A percentile compares a stretch with the other conserved stretches of the same genome.
phyloP scores from a whole-genome alignment of 2,329 filamentous ascomycete genomes.

The Pseudocercospora macadamiae region DNA sequence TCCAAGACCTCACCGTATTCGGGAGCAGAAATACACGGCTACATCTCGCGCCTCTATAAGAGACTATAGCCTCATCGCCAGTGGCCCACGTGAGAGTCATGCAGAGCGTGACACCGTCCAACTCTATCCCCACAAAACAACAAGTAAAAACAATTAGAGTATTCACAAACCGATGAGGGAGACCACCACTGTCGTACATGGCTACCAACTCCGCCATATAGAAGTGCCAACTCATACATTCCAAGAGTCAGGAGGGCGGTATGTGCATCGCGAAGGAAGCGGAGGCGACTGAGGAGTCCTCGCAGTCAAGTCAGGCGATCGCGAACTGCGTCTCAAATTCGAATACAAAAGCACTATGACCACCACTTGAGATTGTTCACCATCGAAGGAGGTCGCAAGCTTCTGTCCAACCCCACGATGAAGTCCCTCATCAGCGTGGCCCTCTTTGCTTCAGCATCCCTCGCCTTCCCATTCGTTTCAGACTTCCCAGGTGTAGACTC shows the following conservation, averaged over 20 bases:
- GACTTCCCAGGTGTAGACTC: slow-evolving; percentile 43
- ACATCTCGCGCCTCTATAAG: neutral
- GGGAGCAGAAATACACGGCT: neutral
- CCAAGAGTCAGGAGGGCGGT: neutral
- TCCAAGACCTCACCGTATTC: neutral
- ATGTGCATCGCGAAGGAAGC: neutral
- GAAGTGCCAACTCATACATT: neutral
- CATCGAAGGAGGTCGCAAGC: neutral
- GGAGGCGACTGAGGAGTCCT: neutral
- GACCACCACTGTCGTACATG: neutral
- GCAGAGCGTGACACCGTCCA: neutral
- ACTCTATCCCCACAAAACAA: neutral
- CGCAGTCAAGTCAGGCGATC: neutral
- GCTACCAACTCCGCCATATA: neutral
- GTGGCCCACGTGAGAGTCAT: neutral
- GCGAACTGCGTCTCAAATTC: too few relatives aligned
- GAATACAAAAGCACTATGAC: neutral
- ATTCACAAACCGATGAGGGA: neutral
- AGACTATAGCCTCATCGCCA: neutral
- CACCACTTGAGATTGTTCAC: neutral
- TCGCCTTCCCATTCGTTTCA: slow-evolving; percentile 46
- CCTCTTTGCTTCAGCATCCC: slow-evolving; percentile 31
- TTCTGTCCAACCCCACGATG: slow-evolving; percentile 23
- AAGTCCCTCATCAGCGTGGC: slow-evolving; percentile 29
- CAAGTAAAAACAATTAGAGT: neutral